A percentile compares a stretch with the other conserved stretches of the same genome.
These are phyloP conservation scores for Delphinella strobiligena DNA, from an alignment of 2,329 filamentous ascomycete species.

Conservation along the genomic window DNA sequence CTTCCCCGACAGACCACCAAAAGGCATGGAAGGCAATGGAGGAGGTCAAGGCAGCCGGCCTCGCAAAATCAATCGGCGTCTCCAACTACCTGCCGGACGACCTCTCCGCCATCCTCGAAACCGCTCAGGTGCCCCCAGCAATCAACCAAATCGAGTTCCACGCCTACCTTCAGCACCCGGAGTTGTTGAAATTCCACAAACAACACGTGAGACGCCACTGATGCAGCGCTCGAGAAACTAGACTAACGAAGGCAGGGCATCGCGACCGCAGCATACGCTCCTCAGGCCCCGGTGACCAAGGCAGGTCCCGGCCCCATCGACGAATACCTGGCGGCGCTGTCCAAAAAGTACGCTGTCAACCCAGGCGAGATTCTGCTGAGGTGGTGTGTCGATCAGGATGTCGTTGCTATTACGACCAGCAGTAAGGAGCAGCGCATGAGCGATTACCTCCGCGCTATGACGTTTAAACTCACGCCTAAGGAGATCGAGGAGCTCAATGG, in stretches of 20 bases:
- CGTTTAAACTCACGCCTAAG: slow-evolving; percentile 46
- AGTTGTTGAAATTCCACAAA: slow-evolving; percentile 43
- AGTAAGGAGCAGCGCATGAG: slow-evolving; percentile 47
- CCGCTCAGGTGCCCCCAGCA: slow-evolving; percentile 44
- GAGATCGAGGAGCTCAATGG: slow-evolving; percentile 44
- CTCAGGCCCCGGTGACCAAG: slow-evolving; percentile 40
- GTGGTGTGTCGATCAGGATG: slow-evolving; percentile 50
- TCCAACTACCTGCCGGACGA: slow-evolving; percentile 47
- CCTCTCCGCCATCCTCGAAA: slow-evolving; percentile 41
- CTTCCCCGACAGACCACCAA: slow-evolving; percentile 32
- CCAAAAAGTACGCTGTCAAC: slow-evolving; percentile 50
- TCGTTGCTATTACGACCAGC: slow-evolving; percentile 48
- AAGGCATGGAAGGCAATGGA: slow-evolving; percentile 50
- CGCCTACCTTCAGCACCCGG: slow-evolving; percentile 52
- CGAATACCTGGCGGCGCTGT: slow-evolving; percentile 35
- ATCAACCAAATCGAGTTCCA: slow-evolving; percentile 61
- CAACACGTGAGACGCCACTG: slow-evolving; percentile 14
- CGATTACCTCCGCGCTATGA: slow-evolving; percentile 43
- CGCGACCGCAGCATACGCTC: slow-evolving; percentile 35
- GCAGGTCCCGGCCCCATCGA: slow-evolving; percentile 45
- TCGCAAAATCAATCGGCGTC: slow-evolving; percentile 50
- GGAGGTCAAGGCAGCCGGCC: slow-evolving; percentile 41
- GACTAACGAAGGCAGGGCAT: slow-evolving; percentile 24
- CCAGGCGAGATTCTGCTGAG: slow-evolving; percentile 45
- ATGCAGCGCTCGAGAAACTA: neutral